These are phyloP conservation scores for Fusarium protoensiforme DNA, from an alignment of 2,329 filamentous ascomycete species.

Conservation along the genomic window DNA sequence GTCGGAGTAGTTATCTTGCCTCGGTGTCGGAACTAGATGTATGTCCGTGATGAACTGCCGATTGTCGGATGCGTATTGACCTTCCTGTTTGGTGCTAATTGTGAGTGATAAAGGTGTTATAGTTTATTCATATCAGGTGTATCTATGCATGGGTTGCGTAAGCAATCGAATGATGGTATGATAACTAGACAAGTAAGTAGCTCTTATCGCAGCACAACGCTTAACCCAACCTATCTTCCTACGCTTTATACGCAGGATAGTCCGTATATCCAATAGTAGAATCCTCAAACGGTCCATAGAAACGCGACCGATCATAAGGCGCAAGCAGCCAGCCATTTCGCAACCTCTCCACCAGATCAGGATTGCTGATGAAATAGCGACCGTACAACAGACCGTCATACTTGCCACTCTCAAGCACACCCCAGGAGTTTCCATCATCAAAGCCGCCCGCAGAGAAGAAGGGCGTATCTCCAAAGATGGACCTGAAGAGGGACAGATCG, in stretches of 20 bases:
- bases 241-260: constrained; percentile 41
- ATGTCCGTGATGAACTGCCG: neutral
- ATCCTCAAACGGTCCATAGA: constrained; percentile 56
- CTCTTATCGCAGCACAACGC: neutral
- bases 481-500: constrained; percentile 58
- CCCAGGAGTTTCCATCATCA: constrained; percentile 61
- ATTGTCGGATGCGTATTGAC: neutral
- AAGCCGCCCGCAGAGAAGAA: constrained; percentile 68
- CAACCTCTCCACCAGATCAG: constrained; percentile 58
- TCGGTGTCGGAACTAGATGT: constrained; percentile 6
- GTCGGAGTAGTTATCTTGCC: neutral
- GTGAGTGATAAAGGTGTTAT: neutral
- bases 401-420: constrained; percentile 53
- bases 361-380: constrained; percentile 60
- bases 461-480: constrained; percentile 63
- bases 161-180: neutral
- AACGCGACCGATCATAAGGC: constrained; percentile 55
- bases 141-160: neutral
- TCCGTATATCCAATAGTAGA: constrained; percentile 49
- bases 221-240: neutral
- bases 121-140: neutral
- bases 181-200: neutral
- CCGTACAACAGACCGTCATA: constrained; percentile 61
- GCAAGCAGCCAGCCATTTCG: constrained; percentile 52
- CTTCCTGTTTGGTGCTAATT: constrained; percentile 1